Conservation (phyloP, 306 rosid genomes). For the Pterocarpus macrocarpus region DNA sequence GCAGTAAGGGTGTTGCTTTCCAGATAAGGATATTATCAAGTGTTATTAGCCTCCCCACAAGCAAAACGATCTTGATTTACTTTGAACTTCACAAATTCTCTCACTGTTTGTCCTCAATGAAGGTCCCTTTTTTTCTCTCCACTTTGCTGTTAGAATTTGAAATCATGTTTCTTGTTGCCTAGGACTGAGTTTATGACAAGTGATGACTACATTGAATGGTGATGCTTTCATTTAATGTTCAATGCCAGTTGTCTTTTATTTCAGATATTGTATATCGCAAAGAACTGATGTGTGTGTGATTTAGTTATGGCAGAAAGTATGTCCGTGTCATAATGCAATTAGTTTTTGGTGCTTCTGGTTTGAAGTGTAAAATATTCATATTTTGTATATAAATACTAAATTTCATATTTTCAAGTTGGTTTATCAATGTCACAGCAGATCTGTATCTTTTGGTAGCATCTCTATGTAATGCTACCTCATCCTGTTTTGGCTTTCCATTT, state of each 20-base stretch:
- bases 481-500: slow-evolving; percentile 29
- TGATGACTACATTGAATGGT: slow-evolving; percentile 7
- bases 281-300: slow-evolving; percentile 2
- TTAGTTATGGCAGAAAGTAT: slow-evolving; percentile 6
- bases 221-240: slow-evolving; percentile 1
- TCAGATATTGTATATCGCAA: not conserved
- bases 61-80: not conserved
- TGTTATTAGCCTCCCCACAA: not conserved
- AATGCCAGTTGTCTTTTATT: not conserved
- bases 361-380: slow-evolving; percentile 10
- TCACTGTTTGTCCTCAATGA: not conserved
- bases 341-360: slow-evolving; percentile 16
- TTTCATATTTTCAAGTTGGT: slow-evolving; percentile 14
- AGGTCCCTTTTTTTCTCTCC: not conserved
- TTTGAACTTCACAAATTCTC: not conserved
- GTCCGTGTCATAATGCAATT: slow-evolving; percentile 6
- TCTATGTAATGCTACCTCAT: slow-evolving; percentile 13
- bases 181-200: not conserved
- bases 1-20: not conserved
- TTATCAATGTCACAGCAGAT: not conserved
- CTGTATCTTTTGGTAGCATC: slow-evolving; percentile 27
- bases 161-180: not conserved
- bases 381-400: not conserved
- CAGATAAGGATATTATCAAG: not conserved
- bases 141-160: not conserved